Conservation (phyloP, 179 eudicot genomes). For the Spergularia azorica region DNA sequence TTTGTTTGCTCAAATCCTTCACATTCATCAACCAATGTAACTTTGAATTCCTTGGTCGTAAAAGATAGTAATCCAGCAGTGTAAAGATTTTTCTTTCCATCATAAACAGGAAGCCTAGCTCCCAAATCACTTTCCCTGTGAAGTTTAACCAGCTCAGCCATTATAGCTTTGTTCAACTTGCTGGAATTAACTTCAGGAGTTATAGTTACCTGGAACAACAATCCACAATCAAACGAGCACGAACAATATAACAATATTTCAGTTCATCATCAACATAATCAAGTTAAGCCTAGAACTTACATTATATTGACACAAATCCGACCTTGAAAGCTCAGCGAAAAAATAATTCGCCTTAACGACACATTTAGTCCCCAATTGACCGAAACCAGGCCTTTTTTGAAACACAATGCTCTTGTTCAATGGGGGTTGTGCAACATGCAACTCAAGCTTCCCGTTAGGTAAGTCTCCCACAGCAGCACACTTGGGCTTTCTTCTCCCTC, state of each 20-base stretch:
- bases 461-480: conserved; percentile 36
- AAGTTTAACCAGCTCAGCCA: conserved; percentile 66
- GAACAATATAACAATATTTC: neutral
- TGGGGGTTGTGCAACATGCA: conserved; percentile 34
- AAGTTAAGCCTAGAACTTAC: conserved; percentile 40
- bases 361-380: conserved; percentile 79
- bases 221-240: conserved; percentile 11
- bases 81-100: conserved; percentile 72
- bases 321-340: conserved; percentile 63
- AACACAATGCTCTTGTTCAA: conserved; percentile 46
- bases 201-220: conserved; percentile 55
- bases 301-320: conserved; percentile 71
- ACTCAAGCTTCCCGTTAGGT: conserved; percentile 33
- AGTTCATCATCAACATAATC: neutral
- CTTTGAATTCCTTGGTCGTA: conserved; percentile 54
- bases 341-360: conserved; percentile 86
- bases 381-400: conserved; percentile 70
- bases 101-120: conserved; percentile 73
- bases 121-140: conserved; percentile 71
- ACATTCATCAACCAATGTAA: conserved; percentile 49
- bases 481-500: conserved; percentile 55
- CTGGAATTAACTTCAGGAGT: conserved; percentile 68
- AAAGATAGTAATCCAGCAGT: conserved; percentile 80
- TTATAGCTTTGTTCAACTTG: conserved; percentile 65
- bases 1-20: conserved; percentile 52